A percentile compares a stretch with the other conserved stretches of the same genome.
These are phyloP conservation scores for Saccharomyces paradoxus DNA, from an alignment of 805 yeast species.

Conservation along the genomic window DNA sequence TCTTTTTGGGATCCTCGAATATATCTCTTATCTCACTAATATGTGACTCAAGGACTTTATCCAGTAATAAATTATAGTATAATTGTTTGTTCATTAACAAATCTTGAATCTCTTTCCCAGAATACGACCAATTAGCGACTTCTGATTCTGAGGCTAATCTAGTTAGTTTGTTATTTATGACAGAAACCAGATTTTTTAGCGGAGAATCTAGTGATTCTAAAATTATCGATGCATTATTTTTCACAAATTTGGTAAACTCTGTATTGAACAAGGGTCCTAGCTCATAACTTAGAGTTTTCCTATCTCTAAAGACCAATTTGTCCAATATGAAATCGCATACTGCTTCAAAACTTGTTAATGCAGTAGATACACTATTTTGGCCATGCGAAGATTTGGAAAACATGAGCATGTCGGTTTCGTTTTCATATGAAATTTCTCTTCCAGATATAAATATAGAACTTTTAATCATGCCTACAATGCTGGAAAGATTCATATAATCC, in stretches of 20 bases:
- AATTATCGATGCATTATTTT: slow-evolving; percentile 14
- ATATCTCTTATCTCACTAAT: slow-evolving; percentile 11
- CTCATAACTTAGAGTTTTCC: background rate
- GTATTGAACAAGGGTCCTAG: slow-evolving; percentile 16
- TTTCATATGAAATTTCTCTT: slow-evolving; percentile 5
- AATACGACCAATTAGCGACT: slow-evolving; percentile 11
- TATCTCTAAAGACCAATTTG: background rate
- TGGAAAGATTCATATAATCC: slow-evolving; percentile 12
- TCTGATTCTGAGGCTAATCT: slow-evolving; percentile 6
- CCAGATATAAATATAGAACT: slow-evolving; percentile 12
- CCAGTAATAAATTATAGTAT: slow-evolving; percentile 19
- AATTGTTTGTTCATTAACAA: slow-evolving; percentile 18
- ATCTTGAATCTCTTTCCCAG: slow-evolving; percentile 11
- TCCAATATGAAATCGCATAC: slow-evolving; percentile 6
- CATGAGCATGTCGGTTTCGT: background rate
- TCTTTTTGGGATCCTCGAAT: slow-evolving; percentile 6
- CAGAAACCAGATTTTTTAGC: slow-evolving; percentile 5
- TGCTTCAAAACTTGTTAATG: slow-evolving; percentile 6
- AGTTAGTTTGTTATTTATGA: slow-evolving; percentile 8
- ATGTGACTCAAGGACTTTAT: slow-evolving; percentile 17
- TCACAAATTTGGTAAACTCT: slow-evolving; percentile 21
- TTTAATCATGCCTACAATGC: slow-evolving; percentile 11
- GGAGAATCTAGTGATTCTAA: slow-evolving; percentile 5
- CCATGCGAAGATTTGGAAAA: background rate
- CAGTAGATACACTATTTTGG: background rate